Base-by-base conservation (phyloP, 2,329 filamentous ascomycete species). In the Ceratocystis lukuohia region DNA sequence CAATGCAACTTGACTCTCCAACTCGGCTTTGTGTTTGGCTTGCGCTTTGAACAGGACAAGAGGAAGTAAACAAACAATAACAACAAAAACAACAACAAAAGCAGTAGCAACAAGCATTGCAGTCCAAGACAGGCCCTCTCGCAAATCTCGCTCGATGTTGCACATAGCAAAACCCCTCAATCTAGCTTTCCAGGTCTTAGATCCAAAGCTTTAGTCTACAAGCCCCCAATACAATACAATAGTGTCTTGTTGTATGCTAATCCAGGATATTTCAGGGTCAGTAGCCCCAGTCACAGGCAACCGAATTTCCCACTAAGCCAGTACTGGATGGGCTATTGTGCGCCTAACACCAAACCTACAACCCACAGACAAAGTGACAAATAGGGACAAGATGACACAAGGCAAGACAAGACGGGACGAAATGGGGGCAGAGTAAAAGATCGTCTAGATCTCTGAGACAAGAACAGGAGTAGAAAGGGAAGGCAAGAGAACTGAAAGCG, bases 401-500 rank as follows among this genome's bases (percentile, higher is more conserved):
- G 37, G 30, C 53, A 28, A 15, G 50, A 56, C 50, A 22, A 57
- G 53, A 57, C 53, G 53, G 53, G 53, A 57, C 30, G 53, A 57
- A 57, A 57, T 57, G 53, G 53, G 53, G 53, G 25, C 53, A 57
- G 53, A 57, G 22, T 28, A 33, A 30, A 57, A 25, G 53, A 57
- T 57, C 53, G 53, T 57, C 22, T 57, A 33, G 53, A 57, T 57
- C 53, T 57, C 22, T 57, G 53, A 57, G 53, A 57, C 53, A 57
- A 30, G 12, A 5, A n/a, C 28, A n/a, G 25, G 22, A 46, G 61
- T 20, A 33, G 61, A 33, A 20, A 15, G 30, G 12, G n/a, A 28
- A 28, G 15, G 7, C 25, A 33, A 30, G 53, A 57, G 48, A 8
- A 25, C 48, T 41, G 37, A 41, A 41, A 15, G 37, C 37, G 37